A percentile compares a stretch with the other conserved stretches of the same genome.
These are phyloP conservation scores for Coemansia sp. DNA, from an alignment of 192 early-diverging fungal species.

Conservation along the genomic window DNA sequence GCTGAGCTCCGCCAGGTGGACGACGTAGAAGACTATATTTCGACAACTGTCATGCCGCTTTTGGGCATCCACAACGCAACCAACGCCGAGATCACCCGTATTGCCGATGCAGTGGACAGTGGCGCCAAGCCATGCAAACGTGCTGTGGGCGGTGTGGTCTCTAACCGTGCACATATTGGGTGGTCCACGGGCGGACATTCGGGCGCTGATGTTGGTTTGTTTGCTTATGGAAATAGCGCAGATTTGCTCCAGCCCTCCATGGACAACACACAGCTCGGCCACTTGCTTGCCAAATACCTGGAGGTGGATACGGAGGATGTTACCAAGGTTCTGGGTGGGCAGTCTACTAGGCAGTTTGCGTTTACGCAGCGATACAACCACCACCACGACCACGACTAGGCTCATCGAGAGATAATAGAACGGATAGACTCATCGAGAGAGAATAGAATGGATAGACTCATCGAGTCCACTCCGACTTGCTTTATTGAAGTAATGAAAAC, in stretches of 20 bases:
- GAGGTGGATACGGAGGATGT: constrained; percentile 46
- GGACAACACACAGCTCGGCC: constrained; percentile 66
- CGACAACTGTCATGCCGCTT: constrained; percentile 8
- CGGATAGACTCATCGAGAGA: too few relatives aligned
- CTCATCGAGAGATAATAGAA: too few relatives aligned
- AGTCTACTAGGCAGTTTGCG: not conserved
- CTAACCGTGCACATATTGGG: constrained; percentile 27
- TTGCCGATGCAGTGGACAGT: not conserved
- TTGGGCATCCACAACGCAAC: constrained; percentile 39
- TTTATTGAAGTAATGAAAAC: too few relatives aligned
- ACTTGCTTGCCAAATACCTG: constrained; percentile 52
- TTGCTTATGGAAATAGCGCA: constrained; percentile 51
- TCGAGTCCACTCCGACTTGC: too few relatives aligned
- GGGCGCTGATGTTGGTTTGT: constrained; percentile 85
- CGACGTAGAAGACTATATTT: not conserved
- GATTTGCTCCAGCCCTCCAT: constrained; percentile 52
- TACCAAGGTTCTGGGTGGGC: constrained; percentile 35
- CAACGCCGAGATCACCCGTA: constrained; percentile 3
- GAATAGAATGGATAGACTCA: too few relatives aligned
- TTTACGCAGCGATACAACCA: not conserved
- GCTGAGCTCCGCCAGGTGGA: not conserved
- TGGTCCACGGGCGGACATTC: constrained; percentile 88
- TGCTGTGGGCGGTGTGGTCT: constrained; percentile 19
- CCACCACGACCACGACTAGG: constrained; percentile 1
- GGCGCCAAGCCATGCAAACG: constrained; percentile 17